Conservation (phyloP, 768 basidiomycete genomes). For the Suillus spraguei region DNA sequence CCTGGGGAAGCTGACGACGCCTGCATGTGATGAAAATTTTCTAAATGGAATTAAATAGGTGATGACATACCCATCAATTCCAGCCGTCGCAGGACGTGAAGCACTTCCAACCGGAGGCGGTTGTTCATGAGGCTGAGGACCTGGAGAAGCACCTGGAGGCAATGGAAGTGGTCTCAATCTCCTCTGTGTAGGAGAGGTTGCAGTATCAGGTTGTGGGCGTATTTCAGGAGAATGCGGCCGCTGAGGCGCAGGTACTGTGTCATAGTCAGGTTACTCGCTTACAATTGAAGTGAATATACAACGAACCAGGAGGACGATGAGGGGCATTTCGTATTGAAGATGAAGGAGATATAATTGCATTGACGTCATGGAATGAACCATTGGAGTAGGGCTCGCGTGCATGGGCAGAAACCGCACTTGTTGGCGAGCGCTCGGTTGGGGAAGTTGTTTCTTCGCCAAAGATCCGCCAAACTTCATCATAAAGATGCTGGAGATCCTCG, state of each 20-base stretch:
- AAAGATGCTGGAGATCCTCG: constrained; percentile 72
- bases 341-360: constrained; percentile 14
- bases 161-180: constrained; percentile 31
- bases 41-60: background rate
- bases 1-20: constrained; percentile 32
- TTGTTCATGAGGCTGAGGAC: constrained; percentile 18
- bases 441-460: constrained; percentile 53
- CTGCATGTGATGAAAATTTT: constrained; percentile 16
- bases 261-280: constrained; percentile 4
- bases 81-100: constrained; percentile 30
- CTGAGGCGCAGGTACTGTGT: constrained; percentile 13
- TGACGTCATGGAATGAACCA: constrained; percentile 24
- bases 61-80: constrained; percentile 27
- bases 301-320: constrained; percentile 29
- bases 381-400: constrained; percentile 24
- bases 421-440: constrained; percentile 30
- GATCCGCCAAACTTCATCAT: constrained; percentile 73
- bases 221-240: constrained; percentile 21
- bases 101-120: constrained; percentile 13
- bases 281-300: background rate
- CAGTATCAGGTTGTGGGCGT: constrained; percentile 24
- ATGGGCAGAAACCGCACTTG: constrained; percentile 18
- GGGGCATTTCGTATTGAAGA: constrained; percentile 20
- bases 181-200: constrained; percentile 33
- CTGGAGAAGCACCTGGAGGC: too few species aligned